Base-by-base conservation (phyloP, 2,329 filamentous ascomycete genomes). In the Capronia americana region DNA sequence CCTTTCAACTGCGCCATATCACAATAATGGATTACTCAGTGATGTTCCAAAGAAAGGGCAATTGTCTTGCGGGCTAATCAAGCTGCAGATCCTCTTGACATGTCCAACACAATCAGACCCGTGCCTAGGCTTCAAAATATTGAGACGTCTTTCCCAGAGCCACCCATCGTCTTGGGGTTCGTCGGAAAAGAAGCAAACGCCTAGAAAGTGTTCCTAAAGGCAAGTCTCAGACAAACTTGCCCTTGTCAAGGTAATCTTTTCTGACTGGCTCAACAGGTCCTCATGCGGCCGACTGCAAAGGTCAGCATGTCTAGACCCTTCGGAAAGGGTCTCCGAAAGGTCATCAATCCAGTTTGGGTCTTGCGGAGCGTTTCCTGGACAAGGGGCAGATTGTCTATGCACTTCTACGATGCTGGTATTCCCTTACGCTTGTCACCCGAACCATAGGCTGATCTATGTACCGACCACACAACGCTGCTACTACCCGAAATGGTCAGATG, bases 341-440 rank as follows among this genome's bases (percentile, higher is more conserved):
- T n/a, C 38, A 8, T 44, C 38, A 44, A 8, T 7, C 5, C 38
- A n/a, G 38, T 44, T 44, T 34, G 32, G 38, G 38, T 44, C 7
- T 8, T 20, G 14, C 17, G 38, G 38, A 38, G 8, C 8, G 30
- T 14, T 55, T 55, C 7, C 17, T 20, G 1, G 51, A 34, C 20
- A 30, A 56, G 53, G 20, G 17, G 48, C 48, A 51, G 11, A 26
- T 17, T 23, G 48, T 51, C 20, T 23, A 51, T 12, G 48, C 20
- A 51, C 10, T 51, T 51, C 48, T 11, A 51, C 20, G 20, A 11
- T 28, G 48, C 14, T 51, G 48, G 26, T 28, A 26, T 17, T 44
- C 38, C 38, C 17, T 44, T 8, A n/a, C 30, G 28, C 24, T 60
- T 38, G 44, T 32, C 32, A 32, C 20, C 53, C 53, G 53, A 56